Evolutionary conservation across 106 monocot species (phyloP).

Genomic region (Phalaenopsis aphrodite): DNA sequence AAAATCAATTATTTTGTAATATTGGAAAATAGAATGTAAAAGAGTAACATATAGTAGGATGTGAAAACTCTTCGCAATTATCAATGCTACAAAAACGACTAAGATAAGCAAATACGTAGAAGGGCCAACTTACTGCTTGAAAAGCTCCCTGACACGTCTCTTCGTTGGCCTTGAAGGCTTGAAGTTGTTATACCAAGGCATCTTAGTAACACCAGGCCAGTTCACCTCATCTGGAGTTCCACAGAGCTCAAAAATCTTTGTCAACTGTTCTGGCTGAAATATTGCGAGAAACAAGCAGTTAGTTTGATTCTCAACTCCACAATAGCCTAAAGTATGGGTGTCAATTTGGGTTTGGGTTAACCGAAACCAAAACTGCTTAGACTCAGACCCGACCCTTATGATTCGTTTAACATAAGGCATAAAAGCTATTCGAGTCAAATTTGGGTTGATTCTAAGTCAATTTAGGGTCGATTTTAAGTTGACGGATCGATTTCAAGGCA

Average conservation of each 20-base stretch:
- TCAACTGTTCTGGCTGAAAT: slow-evolving; percentile 79
- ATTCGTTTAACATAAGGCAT: too few relatives aligned
- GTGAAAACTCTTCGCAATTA: not conserved
- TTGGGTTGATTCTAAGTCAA: too few relatives aligned
- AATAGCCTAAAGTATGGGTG: not conserved
- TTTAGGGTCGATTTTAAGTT: too few relatives aligned
- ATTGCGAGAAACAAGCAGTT: slow-evolving; percentile 18
- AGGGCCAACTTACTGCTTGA: slow-evolving; percentile 61
- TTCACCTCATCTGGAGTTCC: slow-evolving; percentile 92
- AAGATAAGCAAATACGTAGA: not conserved
- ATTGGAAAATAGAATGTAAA: not conserved
- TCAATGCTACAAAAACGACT: not conserved
- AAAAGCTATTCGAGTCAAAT: too few relatives aligned
- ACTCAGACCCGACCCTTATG: too few relatives aligned
- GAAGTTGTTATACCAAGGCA: slow-evolving; percentile 91
- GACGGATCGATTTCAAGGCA: too few relatives aligned
- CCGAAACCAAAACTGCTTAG: too few relatives aligned
- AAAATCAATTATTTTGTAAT: not conserved
- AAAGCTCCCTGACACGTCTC: slow-evolving; percentile 78
- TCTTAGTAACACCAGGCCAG: slow-evolving; percentile 91
- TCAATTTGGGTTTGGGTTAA: too few relatives aligned
- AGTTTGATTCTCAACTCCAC: not conserved
- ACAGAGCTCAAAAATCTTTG: slow-evolving; percentile 90
- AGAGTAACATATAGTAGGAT: not conserved
- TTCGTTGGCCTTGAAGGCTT: slow-evolving; percentile 77